Evolutionary conservation across 768 basidiomycete genomes (phyloP).

Genomic region (Xerocomellus intermedius): DNA sequence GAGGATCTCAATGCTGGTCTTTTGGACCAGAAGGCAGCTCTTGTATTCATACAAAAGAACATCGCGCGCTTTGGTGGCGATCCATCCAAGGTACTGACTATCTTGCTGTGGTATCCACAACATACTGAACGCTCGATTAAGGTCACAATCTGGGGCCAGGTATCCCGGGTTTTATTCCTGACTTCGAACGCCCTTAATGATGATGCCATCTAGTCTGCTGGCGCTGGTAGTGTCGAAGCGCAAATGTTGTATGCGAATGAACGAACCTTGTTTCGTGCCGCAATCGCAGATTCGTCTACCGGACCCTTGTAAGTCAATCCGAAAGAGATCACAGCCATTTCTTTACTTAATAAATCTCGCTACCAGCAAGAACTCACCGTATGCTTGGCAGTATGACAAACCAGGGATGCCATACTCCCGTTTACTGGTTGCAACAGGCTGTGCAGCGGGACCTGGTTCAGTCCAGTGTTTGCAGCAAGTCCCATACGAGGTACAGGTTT

Average conservation of each 20-base stretch:
- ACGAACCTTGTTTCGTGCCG: conserved; percentile 13
- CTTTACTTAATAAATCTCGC: background rate
- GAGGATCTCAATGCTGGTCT: conserved; percentile 59
- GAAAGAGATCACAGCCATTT: background rate
- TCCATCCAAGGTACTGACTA: conserved; percentile 43
- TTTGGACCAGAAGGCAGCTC: conserved; percentile 55
- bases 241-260: conserved; percentile 12
- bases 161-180: background rate
- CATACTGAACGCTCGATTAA: background rate
- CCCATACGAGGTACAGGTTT: conserved; percentile 14
- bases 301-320: conserved; percentile 18
- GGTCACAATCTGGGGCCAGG: conserved; percentile 23
- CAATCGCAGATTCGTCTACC: conserved; percentile 17
- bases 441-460: conserved; percentile 38
- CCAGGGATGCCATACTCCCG: conserved; percentile 50
- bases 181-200: background rate
- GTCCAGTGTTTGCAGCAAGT: conserved; percentile 40
- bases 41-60: conserved; percentile 64
- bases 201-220: conserved; percentile 11
- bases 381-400: conserved; percentile 46
- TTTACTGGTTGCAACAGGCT: conserved; percentile 46
- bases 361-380: conserved; percentile 50
- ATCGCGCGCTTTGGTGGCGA: conserved; percentile 66
- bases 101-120: background rate
- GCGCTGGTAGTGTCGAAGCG: conserved; percentile 14